phyloP scores from a whole-genome alignment of 164 flowering plant species.

The Tetrastigma voinierianum region DNA sequence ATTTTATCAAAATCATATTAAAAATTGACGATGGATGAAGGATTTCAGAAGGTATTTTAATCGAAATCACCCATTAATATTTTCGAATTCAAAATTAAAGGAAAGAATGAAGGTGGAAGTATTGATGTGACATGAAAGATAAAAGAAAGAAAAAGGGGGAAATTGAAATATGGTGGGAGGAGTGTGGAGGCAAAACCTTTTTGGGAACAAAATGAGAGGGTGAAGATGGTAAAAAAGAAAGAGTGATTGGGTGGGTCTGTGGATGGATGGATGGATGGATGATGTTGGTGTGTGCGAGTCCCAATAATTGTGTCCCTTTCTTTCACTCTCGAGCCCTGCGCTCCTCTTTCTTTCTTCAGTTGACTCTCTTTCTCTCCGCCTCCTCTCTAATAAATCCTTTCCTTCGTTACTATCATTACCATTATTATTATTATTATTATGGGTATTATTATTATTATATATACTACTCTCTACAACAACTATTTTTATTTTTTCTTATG shows the following conservation, averaged over 20 bases:
- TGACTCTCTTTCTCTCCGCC: constrained; percentile 19
- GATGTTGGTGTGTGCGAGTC: constrained; percentile 29
- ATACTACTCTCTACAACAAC: no score
- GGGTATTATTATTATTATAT: not conserved
- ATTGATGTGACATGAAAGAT: no score
- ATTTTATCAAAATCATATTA: no score
- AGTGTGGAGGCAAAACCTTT: not conserved
- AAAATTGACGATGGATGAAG: no score
- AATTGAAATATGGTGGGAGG: not conserved
- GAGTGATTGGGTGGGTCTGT: constrained; percentile 18
- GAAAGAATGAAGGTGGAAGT: no score
- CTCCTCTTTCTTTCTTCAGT: constrained; percentile 24
- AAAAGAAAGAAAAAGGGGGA: not conserved
- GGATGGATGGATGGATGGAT: constrained; percentile 24
- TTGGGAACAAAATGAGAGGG: not conserved
- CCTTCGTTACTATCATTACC: not conserved
- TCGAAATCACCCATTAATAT: no score
- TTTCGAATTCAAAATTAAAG: no score
- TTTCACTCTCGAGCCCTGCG: constrained; percentile 62
- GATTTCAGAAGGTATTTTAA: no score
- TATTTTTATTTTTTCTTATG: not conserved
- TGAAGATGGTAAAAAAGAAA: not conserved
- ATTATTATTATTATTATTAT: not conserved
- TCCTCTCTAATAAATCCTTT: not conserved
- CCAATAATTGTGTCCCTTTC: constrained; percentile 45